Evolutionary conservation across 495 filamentous ascomycete species (phyloP), one percentile per base, ranked within the genome.

Genomic region (Echria macrotheca): DNA sequence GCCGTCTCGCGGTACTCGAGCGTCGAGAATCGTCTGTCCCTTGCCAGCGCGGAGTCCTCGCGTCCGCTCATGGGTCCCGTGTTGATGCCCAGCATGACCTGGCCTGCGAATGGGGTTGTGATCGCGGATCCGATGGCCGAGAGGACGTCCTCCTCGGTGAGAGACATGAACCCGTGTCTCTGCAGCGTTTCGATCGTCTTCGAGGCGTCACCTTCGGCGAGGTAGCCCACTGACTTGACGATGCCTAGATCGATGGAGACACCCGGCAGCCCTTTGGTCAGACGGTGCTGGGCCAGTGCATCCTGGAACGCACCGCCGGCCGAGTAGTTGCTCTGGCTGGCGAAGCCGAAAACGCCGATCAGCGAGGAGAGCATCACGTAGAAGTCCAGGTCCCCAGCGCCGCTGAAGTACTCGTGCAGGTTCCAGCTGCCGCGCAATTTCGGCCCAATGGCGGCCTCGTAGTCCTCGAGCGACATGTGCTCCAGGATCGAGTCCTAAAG

Each of bases 361-460:
- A 69, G 47, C 0, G 77, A 81, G 9, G 72, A 76, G 1, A 79
- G 59, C 66, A 80, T 69, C 48, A 81, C 54, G 67, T 74, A 80
- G 64, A 79, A 81, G 56, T 77, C 72, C 11, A 79, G 61, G 22
- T 45, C 23, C 11, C 47, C 55, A 5, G 29, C 31, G 0, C 38
- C 58, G 44, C 23, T 33, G 24, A 72, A 63, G n/a, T 40, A 46
- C 12, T 63, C 42, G 44, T 79, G 73, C 3, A 81, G 33, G 39
- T 79, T 79, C 69, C 66, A 71, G n/a, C 70, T 67, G 4, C 77
- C 78, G 1, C 70, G 59, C 0, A 80, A 65, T 53, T 79, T 74
- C 1, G 75, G 72, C n/a, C 50, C 55, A 4, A 73, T 63, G 1
- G 71, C 68, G 0, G 56, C 56, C 0, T 52, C 63, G 63, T 71